phyloP scores from a whole-genome alignment of 108 stramenopile species.

The Poteriospumella lacustris region DNA sequence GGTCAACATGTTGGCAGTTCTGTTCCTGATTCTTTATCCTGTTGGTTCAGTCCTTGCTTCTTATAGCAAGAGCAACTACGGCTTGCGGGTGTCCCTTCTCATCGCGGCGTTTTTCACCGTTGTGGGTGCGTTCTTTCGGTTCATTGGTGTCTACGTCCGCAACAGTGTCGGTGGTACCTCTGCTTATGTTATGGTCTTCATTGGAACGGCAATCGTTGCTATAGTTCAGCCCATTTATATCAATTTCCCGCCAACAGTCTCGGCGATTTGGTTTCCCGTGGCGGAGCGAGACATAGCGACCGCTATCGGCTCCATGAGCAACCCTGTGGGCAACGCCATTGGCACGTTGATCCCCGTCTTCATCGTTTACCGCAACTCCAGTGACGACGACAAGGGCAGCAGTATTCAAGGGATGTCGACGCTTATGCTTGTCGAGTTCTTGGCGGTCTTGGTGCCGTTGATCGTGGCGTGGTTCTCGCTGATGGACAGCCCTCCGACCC shows the following conservation, averaged over 20 bases:
- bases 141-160: neutral
- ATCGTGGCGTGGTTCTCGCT: neutral
- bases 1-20: conserved; percentile 32
- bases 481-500: conserved; percentile 19
- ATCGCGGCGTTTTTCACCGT: neutral
- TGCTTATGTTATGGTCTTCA: conserved; percentile 22
- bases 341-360: conserved; percentile 30
- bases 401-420: neutral
- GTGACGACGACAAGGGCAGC: no score
- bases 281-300: conserved; percentile 41
- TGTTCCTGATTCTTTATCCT: conserved; percentile 26
- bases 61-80: neutral
- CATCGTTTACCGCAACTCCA: no score
- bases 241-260: conserved; percentile 31
- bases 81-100: neutral
- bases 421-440: neutral
- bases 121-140: conserved; percentile 16
- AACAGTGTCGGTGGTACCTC: neutral
- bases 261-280: conserved; percentile 38
- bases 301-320: conserved; percentile 24
- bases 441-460: neutral
- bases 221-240: conserved; percentile 38
- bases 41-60: conserved; percentile 26
- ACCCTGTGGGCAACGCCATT: conserved; percentile 41
- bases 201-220: conserved; percentile 33